Evolutionary conservation across 1,284 basidiomycete genomes (phyloP).

Genomic region (Papiliotrema nemorosa): DNA sequence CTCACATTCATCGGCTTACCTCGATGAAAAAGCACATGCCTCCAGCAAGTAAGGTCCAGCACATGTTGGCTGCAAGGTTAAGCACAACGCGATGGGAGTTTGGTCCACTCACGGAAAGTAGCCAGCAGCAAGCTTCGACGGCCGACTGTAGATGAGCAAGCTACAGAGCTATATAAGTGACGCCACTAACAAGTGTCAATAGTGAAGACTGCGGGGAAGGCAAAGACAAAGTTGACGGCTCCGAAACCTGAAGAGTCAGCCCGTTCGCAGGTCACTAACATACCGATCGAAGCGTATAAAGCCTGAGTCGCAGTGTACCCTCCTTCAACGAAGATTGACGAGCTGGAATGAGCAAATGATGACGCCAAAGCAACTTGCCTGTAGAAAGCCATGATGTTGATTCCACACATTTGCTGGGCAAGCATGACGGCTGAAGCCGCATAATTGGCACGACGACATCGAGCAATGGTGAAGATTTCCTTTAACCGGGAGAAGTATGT

Average conservation of each 20-base stretch:
- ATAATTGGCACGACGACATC: slow-evolving; percentile 69
- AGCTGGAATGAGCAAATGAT: too few relatives aligned
- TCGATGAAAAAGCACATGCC: slow-evolving; percentile 36
- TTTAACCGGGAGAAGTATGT: slow-evolving; percentile 49
- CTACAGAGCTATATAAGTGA: too few relatives aligned
- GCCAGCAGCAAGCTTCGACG: slow-evolving; percentile 58
- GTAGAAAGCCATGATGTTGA: slow-evolving; percentile 35
- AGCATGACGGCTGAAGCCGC: slow-evolving; percentile 71
- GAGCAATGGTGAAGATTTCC: slow-evolving; percentile 69
- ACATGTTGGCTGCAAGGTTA: too few relatives aligned
- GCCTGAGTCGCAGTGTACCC: slow-evolving; percentile 43
- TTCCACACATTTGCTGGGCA: slow-evolving; percentile 45
- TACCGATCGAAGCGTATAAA: slow-evolving; percentile 64
- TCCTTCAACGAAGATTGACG: slow-evolving; percentile 62
- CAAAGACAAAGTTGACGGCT: slow-evolving; percentile 45
- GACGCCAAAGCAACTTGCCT: too few relatives aligned
- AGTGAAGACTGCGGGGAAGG: slow-evolving; percentile 59
- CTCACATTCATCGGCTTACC: slow-evolving; percentile 2
- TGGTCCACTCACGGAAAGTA: slow-evolving; percentile 24
- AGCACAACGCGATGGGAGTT: too few relatives aligned
- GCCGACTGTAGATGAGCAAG: slow-evolving; percentile 59
- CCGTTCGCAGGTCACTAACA: too few relatives aligned
- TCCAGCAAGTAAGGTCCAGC: slow-evolving; percentile 41
- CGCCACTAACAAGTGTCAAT: too few relatives aligned
- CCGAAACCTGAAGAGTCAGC: slow-evolving; percentile 60